phyloP scores from a whole-genome alignment of 148 eudicot species.

The Rhododendron henanense region DNA sequence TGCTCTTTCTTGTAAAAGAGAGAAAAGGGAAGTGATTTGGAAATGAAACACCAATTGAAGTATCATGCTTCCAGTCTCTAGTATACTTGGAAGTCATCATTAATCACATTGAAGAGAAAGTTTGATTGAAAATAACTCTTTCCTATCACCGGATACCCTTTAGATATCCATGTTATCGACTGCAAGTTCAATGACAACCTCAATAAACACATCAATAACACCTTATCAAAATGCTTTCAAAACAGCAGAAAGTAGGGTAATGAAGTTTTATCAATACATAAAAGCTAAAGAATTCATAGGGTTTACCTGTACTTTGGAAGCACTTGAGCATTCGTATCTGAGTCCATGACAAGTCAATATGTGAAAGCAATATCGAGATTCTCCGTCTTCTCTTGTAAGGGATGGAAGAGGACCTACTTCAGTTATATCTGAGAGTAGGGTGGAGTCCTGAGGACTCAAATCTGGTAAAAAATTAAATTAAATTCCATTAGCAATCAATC shows the following conservation, averaged over 20 bases:
- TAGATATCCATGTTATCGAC: neutral
- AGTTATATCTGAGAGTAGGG: conserved; percentile 69
- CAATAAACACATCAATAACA: neutral
- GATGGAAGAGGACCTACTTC: conserved; percentile 72
- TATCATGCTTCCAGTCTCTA: neutral
- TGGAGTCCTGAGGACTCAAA: conserved; percentile 89
- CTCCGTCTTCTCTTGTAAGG: conserved; percentile 65
- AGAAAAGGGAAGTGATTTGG: neutral
- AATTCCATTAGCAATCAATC: neutral
- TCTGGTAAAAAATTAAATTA: conserved; percentile 40
- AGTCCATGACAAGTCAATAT: conserved; percentile 69
- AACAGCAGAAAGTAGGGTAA: neutral
- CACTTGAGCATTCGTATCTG: conserved; percentile 76
- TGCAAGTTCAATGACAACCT: neutral
- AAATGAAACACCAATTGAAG: neutral
- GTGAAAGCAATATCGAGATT: conserved; percentile 63
- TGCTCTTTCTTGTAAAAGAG: neutral
- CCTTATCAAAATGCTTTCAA: neutral
- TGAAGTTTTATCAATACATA: neutral
- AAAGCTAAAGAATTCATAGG: neutral
- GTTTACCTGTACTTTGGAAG: conserved; percentile 66
- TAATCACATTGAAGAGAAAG: neutral
- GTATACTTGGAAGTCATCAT: neutral
- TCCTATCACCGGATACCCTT: neutral
- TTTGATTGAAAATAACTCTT: neutral